Conservation (phyloP, 805 yeast genomes). For the Monosporozyma aerobia region DNA sequence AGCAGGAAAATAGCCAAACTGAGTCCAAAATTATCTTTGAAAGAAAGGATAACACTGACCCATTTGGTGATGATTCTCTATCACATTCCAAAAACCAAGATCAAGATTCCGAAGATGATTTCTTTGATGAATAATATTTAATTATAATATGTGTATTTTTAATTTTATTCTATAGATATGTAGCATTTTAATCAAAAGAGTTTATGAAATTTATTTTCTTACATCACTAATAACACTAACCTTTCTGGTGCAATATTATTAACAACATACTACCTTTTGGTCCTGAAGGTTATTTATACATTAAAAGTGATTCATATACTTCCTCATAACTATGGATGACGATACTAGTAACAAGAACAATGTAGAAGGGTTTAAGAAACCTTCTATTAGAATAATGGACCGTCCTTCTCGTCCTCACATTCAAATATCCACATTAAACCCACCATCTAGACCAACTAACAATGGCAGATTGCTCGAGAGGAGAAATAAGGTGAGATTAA, state of each 20-base stretch:
- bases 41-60: slow-evolving; percentile 34
- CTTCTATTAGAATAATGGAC: neutral
- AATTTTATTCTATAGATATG: neutral
- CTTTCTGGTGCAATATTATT: neutral
- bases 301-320: neutral
- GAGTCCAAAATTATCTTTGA: slow-evolving; percentile 59
- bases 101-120: slow-evolving; percentile 35
- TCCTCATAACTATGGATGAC: neutral
- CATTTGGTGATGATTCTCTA: slow-evolving; percentile 28
- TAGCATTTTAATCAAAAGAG: neutral
- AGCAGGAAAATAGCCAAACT: slow-evolving; percentile 55
- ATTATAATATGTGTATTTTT: neutral
- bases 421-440: neutral
- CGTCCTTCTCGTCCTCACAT: neutral
- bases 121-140: slow-evolving; percentile 33
- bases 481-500: slow-evolving; percentile 26
- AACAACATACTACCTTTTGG: neutral
- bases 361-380: neutral
- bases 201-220: neutral
- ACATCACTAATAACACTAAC: neutral
- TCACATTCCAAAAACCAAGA: slow-evolving; percentile 33
- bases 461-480: slow-evolving; percentile 7
- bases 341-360: neutral
- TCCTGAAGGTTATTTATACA: neutral
- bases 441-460: slow-evolving; percentile 14